Evolutionary conservation across 2,329 filamentous ascomycete genomes (phyloP).

Genomic region (Lecanicillium sp.): DNA sequence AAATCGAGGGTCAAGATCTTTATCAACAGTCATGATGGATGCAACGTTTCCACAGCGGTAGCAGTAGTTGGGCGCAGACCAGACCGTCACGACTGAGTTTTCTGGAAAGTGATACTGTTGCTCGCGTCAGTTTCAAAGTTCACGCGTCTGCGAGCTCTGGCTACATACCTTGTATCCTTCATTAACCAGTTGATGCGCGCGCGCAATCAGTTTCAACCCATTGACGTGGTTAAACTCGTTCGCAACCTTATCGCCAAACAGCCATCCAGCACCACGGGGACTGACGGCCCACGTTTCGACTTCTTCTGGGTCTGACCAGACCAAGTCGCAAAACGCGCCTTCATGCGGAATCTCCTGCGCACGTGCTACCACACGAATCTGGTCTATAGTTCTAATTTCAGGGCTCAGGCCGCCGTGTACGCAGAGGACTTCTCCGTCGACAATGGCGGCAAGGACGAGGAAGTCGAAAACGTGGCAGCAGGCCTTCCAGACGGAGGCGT

Average conservation of each 20-base stretch:
- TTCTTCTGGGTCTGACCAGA: constrained; percentile 97
- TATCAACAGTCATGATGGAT: constrained; percentile 87
- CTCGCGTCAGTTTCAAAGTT: background rate
- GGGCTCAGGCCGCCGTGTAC: constrained; percentile 88
- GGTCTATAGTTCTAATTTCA: constrained; percentile 93
- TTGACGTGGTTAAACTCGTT: constrained; percentile 98
- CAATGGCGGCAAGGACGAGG: constrained; percentile 89
- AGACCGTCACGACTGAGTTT: constrained; percentile 94
- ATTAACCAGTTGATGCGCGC: constrained; percentile 96
- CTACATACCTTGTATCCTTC: constrained; percentile 83
- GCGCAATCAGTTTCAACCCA: constrained; percentile 86
- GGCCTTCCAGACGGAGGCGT: constrained; percentile 99
- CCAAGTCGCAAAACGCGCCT: constrained; percentile 94
- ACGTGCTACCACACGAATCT: constrained; percentile 96
- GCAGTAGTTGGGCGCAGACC: constrained; percentile 95
- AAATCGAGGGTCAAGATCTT: constrained; percentile 81
- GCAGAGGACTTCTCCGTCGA: constrained; percentile 96
- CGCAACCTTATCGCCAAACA: constrained; percentile 95
- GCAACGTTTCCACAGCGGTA: constrained; percentile 95
- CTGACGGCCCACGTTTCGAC: constrained; percentile 94
- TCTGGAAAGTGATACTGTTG: constrained; percentile 81
- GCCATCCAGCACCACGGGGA: constrained; percentile 91
- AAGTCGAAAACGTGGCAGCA: constrained; percentile 99
- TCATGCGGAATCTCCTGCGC: constrained; percentile 98
- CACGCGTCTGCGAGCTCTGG: background rate